These are phyloP conservation scores for Panus rudis DNA, from an alignment of 768 basidiomycete species.

Conservation along the genomic window DNA sequence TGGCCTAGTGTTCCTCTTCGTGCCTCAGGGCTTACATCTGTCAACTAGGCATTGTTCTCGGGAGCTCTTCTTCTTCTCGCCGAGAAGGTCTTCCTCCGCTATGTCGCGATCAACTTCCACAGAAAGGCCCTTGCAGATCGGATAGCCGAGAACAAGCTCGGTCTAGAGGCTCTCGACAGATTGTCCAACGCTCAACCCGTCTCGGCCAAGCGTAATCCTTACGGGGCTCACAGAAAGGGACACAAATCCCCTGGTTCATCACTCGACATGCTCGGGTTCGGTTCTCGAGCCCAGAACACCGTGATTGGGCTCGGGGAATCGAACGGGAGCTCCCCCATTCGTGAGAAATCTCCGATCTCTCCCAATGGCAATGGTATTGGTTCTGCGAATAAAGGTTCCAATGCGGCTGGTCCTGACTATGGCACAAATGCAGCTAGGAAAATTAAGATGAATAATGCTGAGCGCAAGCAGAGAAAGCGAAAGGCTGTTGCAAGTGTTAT, in stretches of 20 bases:
- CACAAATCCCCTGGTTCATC: constrained; percentile 29
- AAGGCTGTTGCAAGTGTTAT: constrained; percentile 59
- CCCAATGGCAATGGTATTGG: not conserved
- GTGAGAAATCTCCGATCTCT: constrained; percentile 9
- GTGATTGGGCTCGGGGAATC: constrained; percentile 1
- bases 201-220: constrained; percentile 30
- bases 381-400: not conserved
- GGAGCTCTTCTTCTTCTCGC: constrained; percentile 36
- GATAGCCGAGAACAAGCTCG: constrained; percentile 60
- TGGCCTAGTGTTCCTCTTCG: not conserved
- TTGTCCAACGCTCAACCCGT: constrained; percentile 60
- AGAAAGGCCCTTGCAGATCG: constrained; percentile 70
- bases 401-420: no score
- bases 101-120: constrained; percentile 78
- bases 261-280: constrained; percentile 11
- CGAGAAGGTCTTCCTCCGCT: constrained; percentile 61
- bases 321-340: constrained; percentile 17
- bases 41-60: constrained; percentile 40
- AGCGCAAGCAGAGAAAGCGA: constrained; percentile 23
- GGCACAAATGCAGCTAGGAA: constrained; percentile 14
- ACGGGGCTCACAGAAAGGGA: constrained; percentile 34
- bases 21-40: constrained; percentile 31
- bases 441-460: constrained; percentile 28
- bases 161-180: constrained; percentile 61
- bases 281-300: constrained; percentile 3